phyloP scores from a whole-genome alignment of 2,329 filamentous ascomycete genomes.

The Diaporthe amygdali region DNA sequence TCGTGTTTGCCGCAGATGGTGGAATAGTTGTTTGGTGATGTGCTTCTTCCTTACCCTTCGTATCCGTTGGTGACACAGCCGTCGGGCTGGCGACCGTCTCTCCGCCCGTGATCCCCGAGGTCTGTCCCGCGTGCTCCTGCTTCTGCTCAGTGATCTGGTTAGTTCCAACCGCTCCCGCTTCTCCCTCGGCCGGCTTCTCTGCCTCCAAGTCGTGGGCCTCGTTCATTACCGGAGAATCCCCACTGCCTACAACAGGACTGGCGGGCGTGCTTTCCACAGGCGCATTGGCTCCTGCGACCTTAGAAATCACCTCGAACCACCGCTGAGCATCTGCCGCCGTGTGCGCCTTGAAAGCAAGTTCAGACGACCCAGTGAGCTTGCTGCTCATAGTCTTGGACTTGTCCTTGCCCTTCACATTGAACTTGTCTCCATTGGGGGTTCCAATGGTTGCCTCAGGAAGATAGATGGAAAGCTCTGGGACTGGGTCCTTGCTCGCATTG shows the following conservation, averaged over 20 bases:
- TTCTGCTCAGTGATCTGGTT: constrained; percentile 21
- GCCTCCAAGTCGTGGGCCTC: constrained; percentile 35
- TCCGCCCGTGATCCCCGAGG: constrained; percentile 49
- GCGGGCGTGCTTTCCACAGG: constrained; percentile 34
- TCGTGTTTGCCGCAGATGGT: constrained; percentile 21
- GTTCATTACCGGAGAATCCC: constrained; percentile 36
- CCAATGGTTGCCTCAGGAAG: constrained; percentile 89
- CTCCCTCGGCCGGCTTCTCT: constrained; percentile 23
- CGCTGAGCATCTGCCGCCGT: constrained; percentile 79
- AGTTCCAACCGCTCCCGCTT: constrained; percentile 27
- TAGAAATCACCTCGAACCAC: constrained; percentile 79
- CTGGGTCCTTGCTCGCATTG: constrained; percentile 64
- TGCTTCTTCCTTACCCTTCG: constrained; percentile 21
- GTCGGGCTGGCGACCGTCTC: constrained; percentile 38
- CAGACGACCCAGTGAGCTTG: constrained; percentile 79
- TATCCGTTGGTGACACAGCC: constrained; percentile 34
- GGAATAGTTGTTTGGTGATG: constrained; percentile 9
- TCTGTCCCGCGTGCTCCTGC: constrained; percentile 46
- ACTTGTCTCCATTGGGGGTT: constrained; percentile 75
- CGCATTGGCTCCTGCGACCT: constrained; percentile 57
- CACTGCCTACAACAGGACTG: constrained; percentile 36
- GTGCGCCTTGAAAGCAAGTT: constrained; percentile 88
- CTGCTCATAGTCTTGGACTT: constrained; percentile 79
- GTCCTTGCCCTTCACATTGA: constrained; percentile 96
- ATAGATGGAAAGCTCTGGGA: constrained; percentile 87